Base-by-base conservation (phyloP, 23 red algal genomes). In the Gracilaria domingensis region DNA sequence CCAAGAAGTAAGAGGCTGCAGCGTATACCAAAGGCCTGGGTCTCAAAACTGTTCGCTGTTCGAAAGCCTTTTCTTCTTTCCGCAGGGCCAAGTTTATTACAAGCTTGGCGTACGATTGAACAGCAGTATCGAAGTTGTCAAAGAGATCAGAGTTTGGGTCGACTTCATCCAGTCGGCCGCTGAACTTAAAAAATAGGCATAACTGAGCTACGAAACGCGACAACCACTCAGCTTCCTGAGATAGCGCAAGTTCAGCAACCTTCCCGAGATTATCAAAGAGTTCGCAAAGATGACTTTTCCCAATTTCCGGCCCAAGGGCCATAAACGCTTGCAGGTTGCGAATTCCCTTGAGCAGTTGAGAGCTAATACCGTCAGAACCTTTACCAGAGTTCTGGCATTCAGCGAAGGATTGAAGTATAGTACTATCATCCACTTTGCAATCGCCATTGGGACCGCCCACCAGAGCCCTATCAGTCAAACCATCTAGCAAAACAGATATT, bases 121-220 rank as follows among this genome's bases (percentile, higher is more conserved):
- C 76, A 12, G 35, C 66, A 24, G 37, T 51, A 47, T 91, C 87
- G 65, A 81, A 91, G 40, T 65, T 45, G 24, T 47, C 58, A 21
- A 81, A 56, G 23, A 75, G 40, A 28, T 33, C 26, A 56, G 49
- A 54, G 3, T 69, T 26, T 14, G 35, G 39, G 45, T 47, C 45
- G 33, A 79, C 47, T 28, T 77, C 53, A 21, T 42, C 67, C 53
- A 88, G 60, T 47, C 60, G 69, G 5, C 87, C 87, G n/a, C 55
- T 70, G 26, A 50, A 75, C 64, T 91, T 91, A 21, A 82, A 57
- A 44, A 91, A 91, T 12, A 91, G 33, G 20, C 75, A 81, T 20
- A 81, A 29, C 25, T 91, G 87, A 6, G 87, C 73, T 7, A 74
- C 87, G n/a, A 81, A 82, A 39, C 87, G 49, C 39, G 69, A 91